Evolutionary conservation across 2,329 filamentous ascomycete species (phyloP), one percentile per base, ranked within the genome.

Genomic region (Berkeleyomyces basicola): DNA sequence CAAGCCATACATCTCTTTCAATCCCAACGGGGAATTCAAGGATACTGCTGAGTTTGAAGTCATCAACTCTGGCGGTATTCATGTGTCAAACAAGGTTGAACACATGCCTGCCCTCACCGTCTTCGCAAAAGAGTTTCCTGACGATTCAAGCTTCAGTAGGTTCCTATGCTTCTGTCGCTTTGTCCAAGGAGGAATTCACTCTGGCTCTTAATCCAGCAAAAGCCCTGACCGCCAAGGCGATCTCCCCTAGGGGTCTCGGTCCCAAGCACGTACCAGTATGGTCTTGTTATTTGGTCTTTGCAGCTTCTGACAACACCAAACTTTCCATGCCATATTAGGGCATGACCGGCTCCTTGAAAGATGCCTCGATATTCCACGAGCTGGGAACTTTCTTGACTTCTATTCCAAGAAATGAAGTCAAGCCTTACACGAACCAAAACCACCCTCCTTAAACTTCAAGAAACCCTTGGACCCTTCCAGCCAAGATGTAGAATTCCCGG

Each of bases 1-100:
- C 67, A 77, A 75, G 7, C 79, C 79, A n/a, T 80, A 78, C 69
- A 71, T 86, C 11, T 77, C 80, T 3, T 84, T 85, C 72, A 85
- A 86, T 68, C 83, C 86, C 69, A 83, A 82, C 0, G 79, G 80
- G 66, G 70, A 85, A 73, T 78, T 83, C 65, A 69, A 70, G 55
- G 70, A 73, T 9, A 73, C 72, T 1, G 72, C 77, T 49, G 76
- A 77, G 66, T 82, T 86, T 68, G 77, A 74, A 46, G 74, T 86
- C 66, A 75, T 71, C 67, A 86, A 86, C 73, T 73, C 74, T 4
- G 79, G 78, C 55, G 70, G 70, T 14, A 72, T 74, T 33, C 70
- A 74, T 0, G 70, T 82, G 59, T 78, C 77, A 4, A 84, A 82
- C 70, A 72, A 74, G 6, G 71, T 86, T 10, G 74, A 74, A 36